Evolutionary conservation across 2,329 filamentous ascomycete genomes (phyloP), one percentile per base, ranked within the genome.

Genomic region (Ophiostoma triangulosporum): DNA sequence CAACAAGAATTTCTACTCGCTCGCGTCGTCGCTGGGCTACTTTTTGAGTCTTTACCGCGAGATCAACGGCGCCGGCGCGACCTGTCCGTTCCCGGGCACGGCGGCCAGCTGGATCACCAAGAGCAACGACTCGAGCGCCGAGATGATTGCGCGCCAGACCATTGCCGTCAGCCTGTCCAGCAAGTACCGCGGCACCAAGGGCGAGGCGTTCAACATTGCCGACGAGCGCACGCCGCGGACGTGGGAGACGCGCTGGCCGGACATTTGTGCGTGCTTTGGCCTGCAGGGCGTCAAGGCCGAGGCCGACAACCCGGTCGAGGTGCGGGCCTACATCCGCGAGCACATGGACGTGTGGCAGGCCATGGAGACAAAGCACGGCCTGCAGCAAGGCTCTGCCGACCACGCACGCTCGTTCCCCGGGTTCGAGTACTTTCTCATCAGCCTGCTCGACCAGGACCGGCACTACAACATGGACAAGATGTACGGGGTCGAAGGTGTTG

Each of bases 251-350:
- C 72, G 72, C 58, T 74, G 71, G 71, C 69, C 70, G 3, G 59
- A 70, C 8, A 67, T 73, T 43, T 71, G 68, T 59, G 64, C 68
- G 5, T 73, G 72, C 57, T 73, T 73, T 62, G 68, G 69, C 1
- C 60, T 74, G 31, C 68, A 68, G 56, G 71, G 70, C 1, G 66
- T 66, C 8, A 58, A 60, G 3, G 63, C 65, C 6, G 62, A 62
- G 7, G 32, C 54, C 3, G 62, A 62, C 7, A 62, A 67, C 50
- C 65, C 66, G 5, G 60, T 59, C 1, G 38, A 43, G 38, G 38
- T 43, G 38, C 38, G 38, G 2, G 58, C 60, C 45, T 64, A 62
- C 54, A 60, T 66, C 27, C 58, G 59, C 2, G 61, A 69, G 22
- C 62, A 66, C 53, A 57, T 61, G 22, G 58, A 60, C 8, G 57